A percentile compares a stretch with the other conserved stretches of the same genome.
Evolutionary conservation across 176 grass and related monocot species (phyloP).

Genomic region (Sorghum bicolor): Sorghum_bicolor_NCBIv3 NC_012872.2:10173001-10173500

Average conservation of each 20-base stretch:
- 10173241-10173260: neutral
- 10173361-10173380: constrained; percentile 67
- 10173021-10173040: constrained; percentile 65
- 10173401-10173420: constrained; percentile 87
- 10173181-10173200: neutral
- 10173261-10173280: constrained; percentile 9
- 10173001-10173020: constrained; percentile 80
- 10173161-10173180: constrained; percentile 19
- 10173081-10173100: constrained; percentile 90
- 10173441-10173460: constrained; percentile 94
- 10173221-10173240: neutral
- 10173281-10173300: constrained; percentile 23
- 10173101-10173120: constrained; percentile 71
- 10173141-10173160: constrained; percentile 19
- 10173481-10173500: constrained; percentile 96
- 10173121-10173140: constrained; percentile 91
- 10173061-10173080: constrained; percentile 94
- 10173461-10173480: constrained; percentile 79
- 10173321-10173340: constrained; percentile 6
- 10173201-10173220: neutral
- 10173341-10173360: constrained; percentile 3
- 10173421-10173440: constrained; percentile 93
- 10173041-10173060: constrained; percentile 78
- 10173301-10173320: neutral
- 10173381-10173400: constrained; percentile 89